phyloP scores from a whole-genome alignment of 768 basidiomycete species.

The Hebeloma cylindrosporum region DNA sequence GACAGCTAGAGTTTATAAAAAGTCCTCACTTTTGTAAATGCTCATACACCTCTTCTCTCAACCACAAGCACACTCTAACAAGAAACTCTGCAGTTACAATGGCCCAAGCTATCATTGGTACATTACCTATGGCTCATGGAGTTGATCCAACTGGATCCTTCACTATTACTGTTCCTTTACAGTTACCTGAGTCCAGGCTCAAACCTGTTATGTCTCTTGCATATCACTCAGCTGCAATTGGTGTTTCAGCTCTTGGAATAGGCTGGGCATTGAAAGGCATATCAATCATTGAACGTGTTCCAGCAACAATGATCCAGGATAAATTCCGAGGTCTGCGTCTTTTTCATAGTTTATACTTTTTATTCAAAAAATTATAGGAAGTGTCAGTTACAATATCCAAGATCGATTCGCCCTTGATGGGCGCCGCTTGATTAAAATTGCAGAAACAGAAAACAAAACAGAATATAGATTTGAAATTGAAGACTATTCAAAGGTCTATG shows the following conservation, averaged over 20 bases:
- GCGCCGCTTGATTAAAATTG: background rate
- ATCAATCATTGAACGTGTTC: constrained; percentile 2
- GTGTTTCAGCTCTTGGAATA: background rate
- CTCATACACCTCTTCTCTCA: no score
- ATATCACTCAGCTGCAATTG: background rate
- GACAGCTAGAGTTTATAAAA: no score
- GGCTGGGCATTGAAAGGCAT: constrained; percentile 4
- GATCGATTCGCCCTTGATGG: constrained; percentile 6
- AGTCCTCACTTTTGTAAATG: no score
- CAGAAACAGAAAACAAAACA: background rate
- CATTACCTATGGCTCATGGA: background rate
- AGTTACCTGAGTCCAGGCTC: background rate
- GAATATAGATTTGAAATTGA: constrained; percentile 8
- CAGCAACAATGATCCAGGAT: background rate
- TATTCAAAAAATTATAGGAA: background rate
- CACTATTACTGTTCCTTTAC: background rate
- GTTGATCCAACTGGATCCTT: constrained; percentile 5
- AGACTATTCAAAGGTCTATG: background rate
- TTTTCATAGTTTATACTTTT: background rate
- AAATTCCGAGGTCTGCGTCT: background rate
- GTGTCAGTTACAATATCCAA: background rate
- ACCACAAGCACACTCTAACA: no score
- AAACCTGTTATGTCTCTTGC: background rate
- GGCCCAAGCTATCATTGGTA: no score
- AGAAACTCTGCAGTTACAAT: no score